Evolutionary conservation across 2,329 filamentous ascomycete genomes (phyloP), one percentile per base, ranked within the genome.

Genomic region (Colletotrichum sp.): DNA sequence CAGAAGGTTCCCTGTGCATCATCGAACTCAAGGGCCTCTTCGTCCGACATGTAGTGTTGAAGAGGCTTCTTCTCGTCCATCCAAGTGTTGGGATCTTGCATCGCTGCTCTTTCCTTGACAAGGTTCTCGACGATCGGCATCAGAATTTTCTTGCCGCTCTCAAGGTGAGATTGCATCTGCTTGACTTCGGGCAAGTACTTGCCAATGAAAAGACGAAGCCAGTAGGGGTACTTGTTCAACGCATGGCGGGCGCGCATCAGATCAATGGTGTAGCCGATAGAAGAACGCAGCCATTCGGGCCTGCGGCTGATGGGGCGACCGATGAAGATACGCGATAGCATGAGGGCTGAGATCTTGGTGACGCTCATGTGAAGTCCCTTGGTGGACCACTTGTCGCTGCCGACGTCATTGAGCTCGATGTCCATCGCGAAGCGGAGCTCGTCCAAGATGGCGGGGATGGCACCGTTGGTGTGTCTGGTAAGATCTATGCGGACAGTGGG

Each of bases 301-400:
- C 59, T 61, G 7, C 69, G 69, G 43, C 69, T 71, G 48, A 71
- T 71, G 59, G 69, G 69, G 24, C 69, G 69, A 21, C 69, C 69
- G 14, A 71, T 71, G 32, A 71, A 71, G 18, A 71, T 71, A 5
- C 69, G 69, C n/a, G 69, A 71, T 0, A 71, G 69, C 69, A 71
- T 71, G 7, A 71, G 69, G 8, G 69, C 69, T 8, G 69, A 71
- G 16, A 71, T 65, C 43, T 71, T 71, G 43, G 69, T 71, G 5
- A 71, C 69, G 24, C 69, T 71, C 69, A 71, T 71, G 61, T 71
- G 69, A 7, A 71, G 69, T 48, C 63, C 62, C 69, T 71, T 71
- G 28, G 61, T 71, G 4, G 69, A 71, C 69, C 69, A 71, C 24
- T 65, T 18, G 2, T 71, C 69, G 10, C 43, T 64, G 30, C 69